These are phyloP conservation scores for Crithidia mellificae DNA, from an alignment of 208 protist species.

Conservation along the genomic window DNA sequence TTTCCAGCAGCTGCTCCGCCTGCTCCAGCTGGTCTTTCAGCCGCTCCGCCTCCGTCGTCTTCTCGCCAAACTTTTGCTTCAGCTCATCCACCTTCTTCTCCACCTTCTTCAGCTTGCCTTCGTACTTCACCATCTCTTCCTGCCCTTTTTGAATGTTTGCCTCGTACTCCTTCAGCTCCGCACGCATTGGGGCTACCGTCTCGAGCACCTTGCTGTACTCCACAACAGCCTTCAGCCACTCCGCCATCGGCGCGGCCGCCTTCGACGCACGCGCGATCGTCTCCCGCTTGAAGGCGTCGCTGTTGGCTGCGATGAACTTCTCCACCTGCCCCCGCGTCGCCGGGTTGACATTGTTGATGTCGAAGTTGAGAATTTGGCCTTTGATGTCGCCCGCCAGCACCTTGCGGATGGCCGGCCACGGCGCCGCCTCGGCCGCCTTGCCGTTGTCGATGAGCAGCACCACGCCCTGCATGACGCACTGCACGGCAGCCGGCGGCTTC, in stretches of 20 bases:
- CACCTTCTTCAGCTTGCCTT: constrained; percentile 86
- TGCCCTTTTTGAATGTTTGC: constrained; percentile 79
- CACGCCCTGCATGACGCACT: constrained; percentile 97
- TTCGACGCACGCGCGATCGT: constrained; percentile 92
- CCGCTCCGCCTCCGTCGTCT: constrained; percentile 93
- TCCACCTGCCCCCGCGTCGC: constrained; percentile 78
- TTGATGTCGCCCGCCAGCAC: constrained; percentile 94
- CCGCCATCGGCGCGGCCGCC: constrained; percentile 96
- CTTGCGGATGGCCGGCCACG: constrained; percentile 95
- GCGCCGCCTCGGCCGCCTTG: constrained; percentile 70
- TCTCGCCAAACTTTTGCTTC: constrained; percentile 91
- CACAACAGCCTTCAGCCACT: constrained; percentile 97
- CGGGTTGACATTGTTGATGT: constrained; percentile 85
- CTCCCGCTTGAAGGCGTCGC: constrained; percentile 92
- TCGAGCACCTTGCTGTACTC: constrained; percentile 96
- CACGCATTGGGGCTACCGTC: constrained; percentile 89
- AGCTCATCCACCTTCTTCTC: constrained; percentile 94
- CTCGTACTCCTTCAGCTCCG: constrained; percentile 84
- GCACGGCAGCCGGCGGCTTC: constrained; percentile 94
- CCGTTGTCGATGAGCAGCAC: constrained; percentile 91
- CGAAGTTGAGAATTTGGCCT: constrained; percentile 96
- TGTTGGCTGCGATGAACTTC: constrained; percentile 86
- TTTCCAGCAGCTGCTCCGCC: constrained; percentile 85
- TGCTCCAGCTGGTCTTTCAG: constrained; percentile 90
- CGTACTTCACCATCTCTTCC: constrained; percentile 89